Evolutionary conservation across 1,284 basidiomycete species (phyloP), one percentile per base, ranked within the genome.

Genomic region (Vanrija sp.): DNA sequence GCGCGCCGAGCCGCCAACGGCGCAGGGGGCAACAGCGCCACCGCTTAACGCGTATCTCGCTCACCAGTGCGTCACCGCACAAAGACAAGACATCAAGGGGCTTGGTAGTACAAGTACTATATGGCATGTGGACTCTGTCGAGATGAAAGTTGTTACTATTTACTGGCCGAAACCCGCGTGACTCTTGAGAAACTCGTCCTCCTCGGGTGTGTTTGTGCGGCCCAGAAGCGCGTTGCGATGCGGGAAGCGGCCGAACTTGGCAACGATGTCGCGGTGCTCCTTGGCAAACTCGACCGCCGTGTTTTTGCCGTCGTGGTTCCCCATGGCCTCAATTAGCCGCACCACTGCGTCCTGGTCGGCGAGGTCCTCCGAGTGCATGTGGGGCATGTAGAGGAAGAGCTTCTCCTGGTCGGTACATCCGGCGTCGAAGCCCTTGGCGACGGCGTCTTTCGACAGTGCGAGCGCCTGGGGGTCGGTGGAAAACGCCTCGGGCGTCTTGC

Each of bases 371-470:
- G 46, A 44, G 42, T 56, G 54, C 54, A 44, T 18, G 34, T 39
- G 46, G 34, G 54, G 54, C 45, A 56, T 47, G 42, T 52, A 56
- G 3, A 56, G 46, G 50, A 56, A 56, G 42, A 44, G 39, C 40
- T 44, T 47, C 34, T 49, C 28, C 23, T 23, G 15, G 16, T 16
- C 10, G 10, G 12, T 9, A 23, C 47, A 12, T 14, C n/a, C 49
- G 16, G 7, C 16, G 46, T 56, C 54, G 38, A 52, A 38, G 3
- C 54, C 54, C 18, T 16, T 29, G 6, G 49, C 49, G 21, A 56
- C 49, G 19, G 50, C 54, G 25, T 51, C 29, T 46, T 49, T 51
- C 14, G 40, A 18, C 8, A 52, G 9, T 2, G 39, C 40, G 19
- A 56, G 50, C 21, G 54, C 54, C 6, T 29, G 16, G n/a, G 38